Evolutionary conservation across 2,329 filamentous ascomycete genomes (phyloP).

Genomic region (Penicillium sp.): DNA sequence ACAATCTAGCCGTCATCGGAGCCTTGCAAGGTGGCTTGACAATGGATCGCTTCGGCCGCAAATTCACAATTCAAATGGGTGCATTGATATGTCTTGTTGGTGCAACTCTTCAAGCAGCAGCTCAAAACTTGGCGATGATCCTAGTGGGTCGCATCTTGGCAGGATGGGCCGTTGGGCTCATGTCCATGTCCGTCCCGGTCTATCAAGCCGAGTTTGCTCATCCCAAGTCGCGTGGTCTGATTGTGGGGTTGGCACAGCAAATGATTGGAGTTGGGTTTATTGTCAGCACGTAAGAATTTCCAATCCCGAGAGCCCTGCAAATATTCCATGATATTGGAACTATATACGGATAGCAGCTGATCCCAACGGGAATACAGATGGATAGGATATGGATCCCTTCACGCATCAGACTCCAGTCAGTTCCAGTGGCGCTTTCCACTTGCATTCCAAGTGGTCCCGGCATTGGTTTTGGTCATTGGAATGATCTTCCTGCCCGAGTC

Average conservation of each 20-base stretch:
- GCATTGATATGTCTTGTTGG: conserved; percentile 64
- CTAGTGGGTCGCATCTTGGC: conserved; percentile 61
- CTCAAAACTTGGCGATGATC: conserved; percentile 63
- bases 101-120: conserved; percentile 63
- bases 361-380: conserved; percentile 34
- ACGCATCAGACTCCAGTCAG: conserved; percentile 39
- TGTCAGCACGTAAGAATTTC: conserved; percentile 47
- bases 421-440: conserved; percentile 47
- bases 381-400: conserved; percentile 58
- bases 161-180: conserved; percentile 55
- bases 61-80: conserved; percentile 65
- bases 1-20: conserved; percentile 53
- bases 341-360: not conserved
- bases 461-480: conserved; percentile 43
- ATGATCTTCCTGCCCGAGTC: conserved; percentile 45
- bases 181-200: conserved; percentile 61
- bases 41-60: conserved; percentile 67
- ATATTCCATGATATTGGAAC: not conserved
- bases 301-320: too few relatives aligned
- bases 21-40: conserved; percentile 62
- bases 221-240: conserved; percentile 61
- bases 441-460: conserved; percentile 49
- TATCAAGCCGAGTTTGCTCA: conserved; percentile 69
- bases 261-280: conserved; percentile 54
- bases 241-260: conserved; percentile 52